Conservation (phyloP, 2,329 filamentous ascomycete species). For the Penicillium paneum region DNA sequence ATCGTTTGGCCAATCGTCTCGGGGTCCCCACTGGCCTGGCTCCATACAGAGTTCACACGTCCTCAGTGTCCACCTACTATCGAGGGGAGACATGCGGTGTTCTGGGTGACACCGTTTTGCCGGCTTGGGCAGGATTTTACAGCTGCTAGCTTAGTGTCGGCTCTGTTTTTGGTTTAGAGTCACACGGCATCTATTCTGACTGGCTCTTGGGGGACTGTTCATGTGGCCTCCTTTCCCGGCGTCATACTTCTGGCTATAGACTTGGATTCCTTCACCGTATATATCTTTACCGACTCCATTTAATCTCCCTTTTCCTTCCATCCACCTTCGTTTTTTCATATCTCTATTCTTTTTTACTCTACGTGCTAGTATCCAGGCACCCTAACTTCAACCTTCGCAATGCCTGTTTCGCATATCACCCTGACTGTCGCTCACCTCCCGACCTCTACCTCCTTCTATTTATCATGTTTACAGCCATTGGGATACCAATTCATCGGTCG, state of each 20-base stretch:
- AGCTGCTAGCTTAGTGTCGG: background rate
- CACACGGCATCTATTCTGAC: slow-evolving; percentile 2
- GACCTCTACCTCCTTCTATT: slow-evolving; percentile 78
- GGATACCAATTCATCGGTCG: slow-evolving; percentile 69
- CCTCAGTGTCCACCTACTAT: slow-evolving; percentile 5
- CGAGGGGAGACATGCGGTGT: slow-evolving; percentile 2
- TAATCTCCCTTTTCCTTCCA: slow-evolving; percentile 1
- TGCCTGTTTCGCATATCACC: slow-evolving; percentile 62
- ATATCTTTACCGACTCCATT: slow-evolving; percentile 16
- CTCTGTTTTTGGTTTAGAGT: slow-evolving; percentile 11
- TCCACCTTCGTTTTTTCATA: slow-evolving; percentile 4
- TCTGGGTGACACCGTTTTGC: background rate
- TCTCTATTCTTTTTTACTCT: background rate
- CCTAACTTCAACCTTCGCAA: slow-evolving; percentile 27
- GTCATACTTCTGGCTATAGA: slow-evolving; percentile 23
- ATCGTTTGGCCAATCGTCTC: slow-evolving; percentile 6
- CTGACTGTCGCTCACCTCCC: slow-evolving; percentile 73
- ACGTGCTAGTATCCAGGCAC: slow-evolving; percentile 5
- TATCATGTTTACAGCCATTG: slow-evolving; percentile 72
- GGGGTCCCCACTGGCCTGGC: background rate
- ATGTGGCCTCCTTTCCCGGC: slow-evolving; percentile 10
- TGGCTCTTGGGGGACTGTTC: slow-evolving; percentile 13
- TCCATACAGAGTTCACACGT: slow-evolving; percentile 9
- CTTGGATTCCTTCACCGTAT: slow-evolving; percentile 19
- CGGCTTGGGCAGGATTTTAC: slow-evolving; percentile 19